Base-by-base conservation (phyloP, 2,329 filamentous ascomycete species). In the Aspergillus chevalieri region DNA sequence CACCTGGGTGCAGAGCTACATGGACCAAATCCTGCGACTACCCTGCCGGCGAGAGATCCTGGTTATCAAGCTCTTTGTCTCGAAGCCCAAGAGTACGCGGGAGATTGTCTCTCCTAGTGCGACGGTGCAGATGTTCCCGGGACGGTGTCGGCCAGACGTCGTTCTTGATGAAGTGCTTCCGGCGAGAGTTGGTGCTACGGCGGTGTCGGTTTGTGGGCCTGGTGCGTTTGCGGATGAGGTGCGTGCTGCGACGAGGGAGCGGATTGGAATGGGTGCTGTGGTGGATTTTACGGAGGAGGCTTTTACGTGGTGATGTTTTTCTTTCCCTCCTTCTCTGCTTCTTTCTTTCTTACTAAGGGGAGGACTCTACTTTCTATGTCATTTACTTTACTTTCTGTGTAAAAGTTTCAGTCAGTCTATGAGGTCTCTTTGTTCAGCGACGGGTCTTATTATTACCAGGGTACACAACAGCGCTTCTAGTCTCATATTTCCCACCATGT, bases 201-300 rank as follows among this genome's bases (percentile, higher is more conserved):
- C 78, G 1, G 81, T 85, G 9, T 82, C 78, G 7, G 80, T 83
- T 6, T 85, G 82, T 64, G 82, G 81, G 4, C 79, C 79, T 6
- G 82, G 82, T 4, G 78, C 78, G 1, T 82, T 85, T 66, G 77
- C 80, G 0, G 82, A 85, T 68, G 77, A 78, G 46, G 82, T 85
- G 1, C 61, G 82, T 24, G 71, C 70, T 15, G 80, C 80, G 2
- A 75, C 78, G 14, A 66, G 82, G 42, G 68, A 67, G 24, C 72
- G 75, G 52, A 69, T 76, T 44, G 73, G 80, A 24, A 69, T 72
- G 21, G 77, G 78, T 6, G 78, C 76, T 34, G 71, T 71, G 45
- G 66, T 85, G 7, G 81, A 84, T 66, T 84, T 84, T 65, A 74
- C 81, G 17, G 82, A 85, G 63, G 82, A 85, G 69, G 79, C 79